phyloP scores from a whole-genome alignment of 2,329 filamentous ascomycete species.

The Fonsecaea monophora region DNA sequence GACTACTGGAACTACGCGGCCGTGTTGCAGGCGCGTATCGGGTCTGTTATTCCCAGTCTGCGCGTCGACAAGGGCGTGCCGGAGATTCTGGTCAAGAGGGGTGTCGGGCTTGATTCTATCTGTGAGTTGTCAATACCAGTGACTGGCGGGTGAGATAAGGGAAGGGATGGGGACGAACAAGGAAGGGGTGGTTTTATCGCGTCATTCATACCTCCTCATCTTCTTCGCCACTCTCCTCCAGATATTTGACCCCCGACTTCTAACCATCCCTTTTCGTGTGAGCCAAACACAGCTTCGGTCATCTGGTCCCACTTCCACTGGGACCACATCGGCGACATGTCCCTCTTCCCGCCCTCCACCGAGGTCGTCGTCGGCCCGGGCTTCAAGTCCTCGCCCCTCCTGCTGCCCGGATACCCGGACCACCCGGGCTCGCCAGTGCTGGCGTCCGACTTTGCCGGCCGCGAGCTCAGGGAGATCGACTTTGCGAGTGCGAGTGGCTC shows the following conservation, averaged over 20 bases:
- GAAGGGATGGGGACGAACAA: too few species aligned
- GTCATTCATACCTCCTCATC: too few species aligned
- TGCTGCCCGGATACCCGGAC: constrained; percentile 57
- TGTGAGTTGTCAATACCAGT: constrained; percentile 22
- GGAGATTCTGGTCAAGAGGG: constrained; percentile 34
- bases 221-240: too few species aligned
- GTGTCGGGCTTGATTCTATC: constrained; percentile 25
- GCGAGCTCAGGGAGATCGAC: constrained; percentile 38
- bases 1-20: constrained; percentile 41
- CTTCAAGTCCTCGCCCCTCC: constrained; percentile 49
- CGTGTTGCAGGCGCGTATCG: constrained; percentile 24
- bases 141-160: too few species aligned
- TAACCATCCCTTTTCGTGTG: background rate
- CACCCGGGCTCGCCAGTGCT: constrained; percentile 46
- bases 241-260: too few species aligned
- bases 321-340: constrained; percentile 60
- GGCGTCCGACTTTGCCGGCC: constrained; percentile 46
- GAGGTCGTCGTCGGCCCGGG: constrained; percentile 62
- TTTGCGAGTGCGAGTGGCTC: constrained; percentile 4
- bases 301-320: constrained; percentile 43
- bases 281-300: constrained; percentile 34
- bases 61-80: constrained; percentile 35
- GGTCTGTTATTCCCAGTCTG: constrained; percentile 33
- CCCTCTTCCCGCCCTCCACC: constrained; percentile 55
- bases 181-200: too few species aligned